A percentile compares a stretch with the other conserved stretches of the same genome.
Conservation (phyloP, 2,329 filamentous ascomycete species). For the Fusarium pseudograminearum region DNA sequence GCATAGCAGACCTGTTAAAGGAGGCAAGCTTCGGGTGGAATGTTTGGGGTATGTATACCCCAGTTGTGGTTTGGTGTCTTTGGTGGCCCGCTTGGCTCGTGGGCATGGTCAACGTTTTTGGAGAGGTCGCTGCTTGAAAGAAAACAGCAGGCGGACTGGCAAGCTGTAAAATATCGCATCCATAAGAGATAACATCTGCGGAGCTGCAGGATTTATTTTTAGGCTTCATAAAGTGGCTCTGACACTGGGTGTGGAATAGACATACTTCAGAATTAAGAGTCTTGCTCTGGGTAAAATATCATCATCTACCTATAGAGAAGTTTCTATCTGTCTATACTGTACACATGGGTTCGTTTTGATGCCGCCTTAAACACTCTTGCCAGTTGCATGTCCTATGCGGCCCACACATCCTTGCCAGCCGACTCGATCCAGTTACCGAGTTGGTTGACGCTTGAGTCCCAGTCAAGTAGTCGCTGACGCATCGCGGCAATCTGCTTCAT, state of each 20-base stretch:
- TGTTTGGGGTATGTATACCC: conserved; percentile 89
- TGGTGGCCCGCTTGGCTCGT: conserved; percentile 95
- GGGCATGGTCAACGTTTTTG: conserved; percentile 67
- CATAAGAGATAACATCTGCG: background rate
- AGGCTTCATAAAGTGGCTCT: background rate
- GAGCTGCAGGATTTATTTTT: background rate
- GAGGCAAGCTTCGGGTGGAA: conserved; percentile 89
- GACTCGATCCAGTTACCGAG: conserved; percentile 97
- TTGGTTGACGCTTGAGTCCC: conserved; percentile 96
- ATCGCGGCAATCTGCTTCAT: conserved; percentile 95
- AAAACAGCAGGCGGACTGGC: background rate
- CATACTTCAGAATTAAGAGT: conserved; percentile 42
- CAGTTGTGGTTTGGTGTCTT: conserved; percentile 90
- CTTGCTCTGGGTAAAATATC: conserved; percentile 35
- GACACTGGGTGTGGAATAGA: conserved; percentile 3
- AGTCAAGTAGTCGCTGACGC: conserved; percentile 87
- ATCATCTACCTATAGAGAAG: conserved; percentile 39
- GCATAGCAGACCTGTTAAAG: conserved; percentile 70
- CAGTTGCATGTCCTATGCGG: conserved; percentile 66
- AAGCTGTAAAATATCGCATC: background rate
- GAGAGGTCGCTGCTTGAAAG: conserved; percentile 45
- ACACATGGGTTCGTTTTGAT: conserved; percentile 45
- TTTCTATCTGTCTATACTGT: conserved; percentile 49
- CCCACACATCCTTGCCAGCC: conserved; percentile 95
- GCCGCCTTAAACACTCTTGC: conserved; percentile 6